Conservation (phyloP, 495 filamentous ascomycete species). For the Rhizodiscina lignyota region DNA sequence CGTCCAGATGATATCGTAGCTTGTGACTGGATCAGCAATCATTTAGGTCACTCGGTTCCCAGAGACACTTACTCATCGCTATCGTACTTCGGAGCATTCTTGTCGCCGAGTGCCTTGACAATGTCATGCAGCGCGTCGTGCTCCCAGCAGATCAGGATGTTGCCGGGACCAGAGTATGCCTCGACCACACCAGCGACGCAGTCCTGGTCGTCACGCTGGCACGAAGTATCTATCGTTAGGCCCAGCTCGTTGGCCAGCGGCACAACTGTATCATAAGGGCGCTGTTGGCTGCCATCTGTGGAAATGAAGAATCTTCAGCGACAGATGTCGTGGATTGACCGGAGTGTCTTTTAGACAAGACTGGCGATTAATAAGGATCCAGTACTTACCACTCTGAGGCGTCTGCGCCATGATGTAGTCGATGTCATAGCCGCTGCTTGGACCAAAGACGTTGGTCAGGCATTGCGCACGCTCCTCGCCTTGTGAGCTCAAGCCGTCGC, state of each 20-base stretch:
- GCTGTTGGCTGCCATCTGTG: constrained; percentile 29
- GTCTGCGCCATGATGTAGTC: constrained; percentile 34
- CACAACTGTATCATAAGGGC: constrained; percentile 34
- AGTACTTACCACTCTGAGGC: constrained; percentile 26
- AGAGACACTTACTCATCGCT: no score
- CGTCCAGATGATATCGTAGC: no score
- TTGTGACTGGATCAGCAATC: no score
- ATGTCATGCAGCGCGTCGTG: constrained; percentile 32
- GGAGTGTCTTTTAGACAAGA: no score
- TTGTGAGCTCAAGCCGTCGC: constrained; percentile 25
- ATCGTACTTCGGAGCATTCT: constrained; percentile 10
- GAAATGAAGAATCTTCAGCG: constrained; percentile 1
- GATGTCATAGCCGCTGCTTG: constrained; percentile 30
- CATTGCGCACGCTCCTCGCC: constrained; percentile 35
- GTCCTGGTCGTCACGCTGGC: constrained; percentile 28
- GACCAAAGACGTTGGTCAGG: constrained; percentile 30
- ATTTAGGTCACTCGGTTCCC: no score
- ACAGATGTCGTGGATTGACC: no score
- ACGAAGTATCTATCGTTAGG: constrained; percentile 32
- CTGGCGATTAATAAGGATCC: background rate
- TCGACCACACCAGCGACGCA: constrained; percentile 30
- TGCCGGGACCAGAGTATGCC: constrained; percentile 28
- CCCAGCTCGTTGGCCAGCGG: constrained; percentile 34
- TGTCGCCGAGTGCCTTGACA: constrained; percentile 25
- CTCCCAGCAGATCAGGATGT: constrained; percentile 43